Percentiles rank a stretch among this genome's conserved stretches.
phyloP scores from a whole-genome alignment of 176 grass and related monocot species.

The Triticum dicoccoides region DNA sequence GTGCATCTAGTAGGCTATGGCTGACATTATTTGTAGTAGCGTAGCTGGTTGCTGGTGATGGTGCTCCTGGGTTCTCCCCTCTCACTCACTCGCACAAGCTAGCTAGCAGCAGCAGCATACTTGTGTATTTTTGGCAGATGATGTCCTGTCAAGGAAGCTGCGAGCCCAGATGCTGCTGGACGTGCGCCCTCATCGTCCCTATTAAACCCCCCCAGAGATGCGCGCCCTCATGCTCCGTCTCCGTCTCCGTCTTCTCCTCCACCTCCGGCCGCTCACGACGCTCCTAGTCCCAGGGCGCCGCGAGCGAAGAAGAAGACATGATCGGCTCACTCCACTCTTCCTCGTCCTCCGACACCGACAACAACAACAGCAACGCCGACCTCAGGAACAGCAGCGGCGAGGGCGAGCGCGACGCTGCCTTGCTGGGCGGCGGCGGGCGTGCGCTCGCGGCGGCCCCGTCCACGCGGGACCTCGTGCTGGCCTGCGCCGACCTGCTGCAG shows the following conservation, averaged over 20 bases:
- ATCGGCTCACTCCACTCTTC: conserved; percentile 74
- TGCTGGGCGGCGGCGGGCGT: neutral
- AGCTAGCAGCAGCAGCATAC: conserved; percentile 22
- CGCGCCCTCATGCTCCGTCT: conserved; percentile 12
- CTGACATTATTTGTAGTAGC: neutral
- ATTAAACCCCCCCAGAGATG: conserved; percentile 57
- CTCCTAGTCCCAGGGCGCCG: neutral
- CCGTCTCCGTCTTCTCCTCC: conserved; percentile 28
- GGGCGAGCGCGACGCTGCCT: neutral
- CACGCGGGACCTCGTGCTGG: conserved; percentile 60
- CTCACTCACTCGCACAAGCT: conserved; percentile 39
- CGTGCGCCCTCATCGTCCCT: conserved; percentile 35
- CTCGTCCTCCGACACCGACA: conserved; percentile 38
- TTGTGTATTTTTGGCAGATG: conserved; percentile 92
- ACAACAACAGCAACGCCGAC: conserved; percentile 7
- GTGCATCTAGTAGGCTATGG: conserved; percentile 57
- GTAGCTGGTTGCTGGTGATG: conserved; percentile 19
- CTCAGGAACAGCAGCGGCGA: neutral
- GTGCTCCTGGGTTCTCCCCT: neutral
- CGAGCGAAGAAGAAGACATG: conserved; percentile 40
- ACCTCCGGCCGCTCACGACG: conserved; percentile 17
- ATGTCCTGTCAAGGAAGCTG: conserved; percentile 98
- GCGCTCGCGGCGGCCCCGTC: conserved; percentile 22
- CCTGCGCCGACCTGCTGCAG: conserved; percentile 70
- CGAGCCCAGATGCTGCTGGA: conserved; percentile 56